phyloP scores from a whole-genome alignment of 441 rosid genomes.

The Euphorbia schlechtendalii region DNA sequence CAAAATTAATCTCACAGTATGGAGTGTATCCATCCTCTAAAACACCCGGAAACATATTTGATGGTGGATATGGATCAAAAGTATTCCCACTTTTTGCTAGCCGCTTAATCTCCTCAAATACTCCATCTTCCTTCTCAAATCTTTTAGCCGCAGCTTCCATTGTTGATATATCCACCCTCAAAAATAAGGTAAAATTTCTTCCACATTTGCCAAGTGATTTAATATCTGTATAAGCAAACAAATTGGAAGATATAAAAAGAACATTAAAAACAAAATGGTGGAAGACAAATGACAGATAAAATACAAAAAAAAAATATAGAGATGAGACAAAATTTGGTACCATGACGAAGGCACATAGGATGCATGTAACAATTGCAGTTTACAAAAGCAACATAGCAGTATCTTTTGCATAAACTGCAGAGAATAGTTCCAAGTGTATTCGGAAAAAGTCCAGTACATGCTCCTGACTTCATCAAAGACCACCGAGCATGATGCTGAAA shows the following conservation, averaged over 20 bases:
- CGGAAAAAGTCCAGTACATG: slow-evolving; percentile 42
- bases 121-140: slow-evolving; percentile 63
- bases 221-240: slow-evolving; percentile 39
- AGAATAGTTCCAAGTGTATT: slow-evolving; percentile 57
- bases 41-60: slow-evolving; percentile 28
- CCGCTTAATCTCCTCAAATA: slow-evolving; percentile 31
- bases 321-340: slow-evolving; percentile 28
- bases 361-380: slow-evolving; percentile 72
- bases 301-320: not conserved
- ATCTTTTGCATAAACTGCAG: slow-evolving; percentile 92
- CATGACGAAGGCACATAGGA: slow-evolving; percentile 88
- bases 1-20: slow-evolving; percentile 55
- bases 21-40: slow-evolving; percentile 56
- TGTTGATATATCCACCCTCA: slow-evolving; percentile 64
- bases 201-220: slow-evolving; percentile 68
- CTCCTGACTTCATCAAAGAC: slow-evolving; percentile 64
- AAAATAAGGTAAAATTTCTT: slow-evolving; percentile 43
- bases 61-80: slow-evolving; percentile 42
- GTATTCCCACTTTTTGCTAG: slow-evolving; percentile 40
- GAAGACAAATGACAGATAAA: slow-evolving; percentile 6
- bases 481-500: slow-evolving; percentile 83
- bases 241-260: slow-evolving; percentile 5
- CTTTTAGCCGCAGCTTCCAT: slow-evolving; percentile 85
- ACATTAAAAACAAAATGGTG: not conserved
- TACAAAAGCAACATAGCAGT: slow-evolving; percentile 81